These are phyloP conservation scores for Phytopythium montanum DNA, from an alignment of 352 stramenopile genomes.

Conservation along the genomic window DNA sequence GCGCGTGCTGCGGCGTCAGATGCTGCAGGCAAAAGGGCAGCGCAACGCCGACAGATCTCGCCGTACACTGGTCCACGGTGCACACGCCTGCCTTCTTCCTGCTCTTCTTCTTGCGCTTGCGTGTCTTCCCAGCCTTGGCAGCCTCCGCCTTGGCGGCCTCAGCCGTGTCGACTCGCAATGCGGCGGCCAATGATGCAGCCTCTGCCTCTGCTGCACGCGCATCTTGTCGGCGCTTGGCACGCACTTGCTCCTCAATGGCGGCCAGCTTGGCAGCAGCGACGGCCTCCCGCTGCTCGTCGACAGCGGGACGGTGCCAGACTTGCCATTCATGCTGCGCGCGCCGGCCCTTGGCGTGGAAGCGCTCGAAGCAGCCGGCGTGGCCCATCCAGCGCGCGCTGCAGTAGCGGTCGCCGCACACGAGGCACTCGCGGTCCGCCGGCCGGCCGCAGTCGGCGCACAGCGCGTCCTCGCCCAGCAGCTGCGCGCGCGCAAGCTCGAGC, in stretches of 20 bases:
- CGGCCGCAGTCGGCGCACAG: conserved; percentile 78
- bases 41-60: neutral
- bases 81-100: conserved; percentile 2
- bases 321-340: conserved; percentile 52
- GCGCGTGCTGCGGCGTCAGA: conserved; percentile 62
- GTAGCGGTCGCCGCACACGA: conserved; percentile 66
- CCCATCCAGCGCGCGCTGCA: conserved; percentile 85
- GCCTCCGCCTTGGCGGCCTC: conserved; percentile 1
- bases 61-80: neutral
- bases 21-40: conserved; percentile 42
- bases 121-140: conserved; percentile 19
- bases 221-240: conserved; percentile 46
- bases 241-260: conserved; percentile 52
- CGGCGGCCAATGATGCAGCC: conserved; percentile 39
- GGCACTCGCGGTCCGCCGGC: conserved; percentile 60
- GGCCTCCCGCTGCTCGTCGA: conserved; percentile 18
- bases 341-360: conserved; percentile 72
- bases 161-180: conserved; percentile 28
- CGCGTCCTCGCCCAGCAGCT: conserved; percentile 47
- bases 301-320: neutral
- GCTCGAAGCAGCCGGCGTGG: conserved; percentile 80
- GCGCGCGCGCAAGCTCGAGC: conserved; percentile 39
- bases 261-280: conserved; percentile 38
- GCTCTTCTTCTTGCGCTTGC: conserved; percentile 19
- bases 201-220: conserved; percentile 50